These are phyloP conservation scores for Aspergillus hiratsukae DNA, from an alignment of 2,329 filamentous ascomycete genomes.

Conservation along the genomic window DNA sequence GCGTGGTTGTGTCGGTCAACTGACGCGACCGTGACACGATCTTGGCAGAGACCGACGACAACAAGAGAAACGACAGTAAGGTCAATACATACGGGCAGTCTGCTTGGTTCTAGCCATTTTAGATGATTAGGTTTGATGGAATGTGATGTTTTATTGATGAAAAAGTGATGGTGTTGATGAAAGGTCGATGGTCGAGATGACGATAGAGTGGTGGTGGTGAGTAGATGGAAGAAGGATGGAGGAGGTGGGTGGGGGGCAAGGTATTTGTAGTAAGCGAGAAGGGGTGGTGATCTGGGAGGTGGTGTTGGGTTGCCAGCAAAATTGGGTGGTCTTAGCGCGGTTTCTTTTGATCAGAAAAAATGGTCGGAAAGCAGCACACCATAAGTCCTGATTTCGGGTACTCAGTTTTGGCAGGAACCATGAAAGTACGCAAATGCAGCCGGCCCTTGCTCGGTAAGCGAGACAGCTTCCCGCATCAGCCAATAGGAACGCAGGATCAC, in stretches of 20 bases:
- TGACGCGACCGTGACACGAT: slow-evolving; percentile 16
- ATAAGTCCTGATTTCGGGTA: slow-evolving; percentile 29
- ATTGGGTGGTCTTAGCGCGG: slow-evolving; percentile 23
- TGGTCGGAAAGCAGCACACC: slow-evolving; percentile 30
- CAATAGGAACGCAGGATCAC: slow-evolving; percentile 39
- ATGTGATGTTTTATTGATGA: slow-evolving; percentile 25
- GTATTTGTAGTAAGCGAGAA: slow-evolving; percentile 38
- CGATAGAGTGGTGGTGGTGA: slow-evolving; percentile 14
- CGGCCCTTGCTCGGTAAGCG: slow-evolving; percentile 25
- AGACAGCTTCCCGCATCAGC: slow-evolving; percentile 19
- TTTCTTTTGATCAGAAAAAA: slow-evolving; percentile 27
- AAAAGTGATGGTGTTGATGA: slow-evolving; percentile 26
- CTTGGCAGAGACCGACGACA: slow-evolving; percentile 2
- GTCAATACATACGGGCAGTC: slow-evolving; percentile 46
- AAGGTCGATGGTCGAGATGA: slow-evolving; percentile 20
- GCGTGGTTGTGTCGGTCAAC: slow-evolving; percentile 7
- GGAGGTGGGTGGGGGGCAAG: slow-evolving; percentile 34
- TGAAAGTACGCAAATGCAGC: slow-evolving; percentile 13
- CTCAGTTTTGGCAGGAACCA: slow-evolving; percentile 20
- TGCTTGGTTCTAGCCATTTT: slow-evolving; percentile 51
- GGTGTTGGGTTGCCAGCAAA: slow-evolving; percentile 18
- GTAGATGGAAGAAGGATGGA: slow-evolving; percentile 34
- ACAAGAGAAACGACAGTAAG: slow-evolving; percentile 18
- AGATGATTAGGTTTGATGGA: slow-evolving; percentile 26
- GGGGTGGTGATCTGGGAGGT: slow-evolving; percentile 32